These are phyloP conservation scores for Coleophoma cylindrospora DNA, from an alignment of 2,329 filamentous ascomycete genomes.

Conservation along the genomic window DNA sequence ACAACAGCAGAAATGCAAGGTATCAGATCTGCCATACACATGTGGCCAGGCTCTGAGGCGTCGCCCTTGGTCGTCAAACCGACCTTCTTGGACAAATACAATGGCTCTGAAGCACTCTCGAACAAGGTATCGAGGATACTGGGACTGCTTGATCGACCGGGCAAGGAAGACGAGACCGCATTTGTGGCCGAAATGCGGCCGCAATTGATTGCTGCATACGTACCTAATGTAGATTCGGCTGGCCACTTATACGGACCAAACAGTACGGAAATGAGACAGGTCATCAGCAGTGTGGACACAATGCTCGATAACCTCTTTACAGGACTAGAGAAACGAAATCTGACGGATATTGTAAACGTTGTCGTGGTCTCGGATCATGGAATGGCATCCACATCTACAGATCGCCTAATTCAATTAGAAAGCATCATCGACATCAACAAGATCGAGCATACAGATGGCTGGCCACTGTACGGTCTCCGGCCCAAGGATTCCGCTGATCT, in stretches of 20 bases:
- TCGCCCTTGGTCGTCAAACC: slow-evolving; percentile 72
- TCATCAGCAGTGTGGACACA: slow-evolving; percentile 72
- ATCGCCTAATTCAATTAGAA: slow-evolving; percentile 81
- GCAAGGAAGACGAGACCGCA: slow-evolving; percentile 52
- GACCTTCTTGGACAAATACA: slow-evolving; percentile 78
- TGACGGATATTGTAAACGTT: slow-evolving; percentile 87
- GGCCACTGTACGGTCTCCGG: slow-evolving; percentile 86
- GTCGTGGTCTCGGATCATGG: slow-evolving; percentile 97
- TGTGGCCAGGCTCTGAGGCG: slow-evolving; percentile 98
- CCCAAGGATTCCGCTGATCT: slow-evolving; percentile 68
- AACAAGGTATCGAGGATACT: slow-evolving; percentile 77
- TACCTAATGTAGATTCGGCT: slow-evolving; percentile 83
- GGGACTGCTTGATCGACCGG: slow-evolving; percentile 79
- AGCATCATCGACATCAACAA: slow-evolving; percentile 75
- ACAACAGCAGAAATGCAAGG: slow-evolving; percentile 82
- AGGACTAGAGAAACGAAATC: slow-evolving; percentile 74
- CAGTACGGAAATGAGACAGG: slow-evolving; percentile 80
- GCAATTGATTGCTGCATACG: slow-evolving; percentile 90
- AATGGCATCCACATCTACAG: slow-evolving; percentile 87
- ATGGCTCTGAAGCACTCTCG: slow-evolving; percentile 67
- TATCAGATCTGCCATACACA: slow-evolving; percentile 79
- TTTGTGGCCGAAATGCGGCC: slow-evolving; percentile 58
- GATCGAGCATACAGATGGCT: slow-evolving; percentile 84
- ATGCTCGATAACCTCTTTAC: slow-evolving; percentile 76
- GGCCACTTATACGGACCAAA: slow-evolving; percentile 91